phyloP scores from a whole-genome alignment of 495 filamentous ascomycete species.

The Penicillium bialowiezense region DNA sequence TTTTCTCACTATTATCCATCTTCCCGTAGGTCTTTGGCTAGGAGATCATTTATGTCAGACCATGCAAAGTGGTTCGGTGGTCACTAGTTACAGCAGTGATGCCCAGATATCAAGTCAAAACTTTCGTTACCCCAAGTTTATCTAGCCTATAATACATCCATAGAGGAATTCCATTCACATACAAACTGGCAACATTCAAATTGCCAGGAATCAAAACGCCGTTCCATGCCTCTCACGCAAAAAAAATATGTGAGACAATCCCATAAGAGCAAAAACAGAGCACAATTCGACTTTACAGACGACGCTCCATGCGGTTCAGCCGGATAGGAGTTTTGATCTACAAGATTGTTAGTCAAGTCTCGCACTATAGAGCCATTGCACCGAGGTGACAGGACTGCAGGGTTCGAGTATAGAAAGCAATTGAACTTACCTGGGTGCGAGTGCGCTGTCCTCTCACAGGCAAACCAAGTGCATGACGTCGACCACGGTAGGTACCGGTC shows the following conservation, averaged over 20 bases:
- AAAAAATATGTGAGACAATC: slow-evolving; percentile 20
- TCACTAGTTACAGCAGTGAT: too few species aligned
- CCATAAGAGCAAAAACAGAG: slow-evolving; percentile 13
- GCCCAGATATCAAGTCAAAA: not conserved
- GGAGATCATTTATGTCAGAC: too few species aligned
- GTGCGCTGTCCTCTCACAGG: slow-evolving; percentile 88
- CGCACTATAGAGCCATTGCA: not conserved
- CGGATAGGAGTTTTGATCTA: slow-evolving; percentile 72
- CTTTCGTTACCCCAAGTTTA: not conserved
- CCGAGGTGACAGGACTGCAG: not conserved
- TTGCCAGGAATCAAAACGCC: slow-evolving; percentile 38
- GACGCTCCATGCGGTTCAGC: slow-evolving; percentile 76
- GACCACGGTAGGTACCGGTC: slow-evolving; percentile 86
- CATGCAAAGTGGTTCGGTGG: too few species aligned
- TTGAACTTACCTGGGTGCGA: slow-evolving; percentile 64
- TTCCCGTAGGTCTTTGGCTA: not conserved
- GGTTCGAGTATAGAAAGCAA: not conserved
- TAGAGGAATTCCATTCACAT: slow-evolving; percentile 19
- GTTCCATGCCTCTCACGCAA: slow-evolving; percentile 35
- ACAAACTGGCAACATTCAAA: slow-evolving; percentile 15
- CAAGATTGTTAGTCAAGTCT: slow-evolving; percentile 2
- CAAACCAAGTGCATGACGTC: slow-evolving; percentile 84
- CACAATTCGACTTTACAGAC: slow-evolving; percentile 36
- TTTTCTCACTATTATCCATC: slow-evolving; percentile 13
- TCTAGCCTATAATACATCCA: slow-evolving; percentile 32